Evolutionary conservation across 768 basidiomycete species (phyloP).

Genomic region (Suillus fuscotomentosus): DNA sequence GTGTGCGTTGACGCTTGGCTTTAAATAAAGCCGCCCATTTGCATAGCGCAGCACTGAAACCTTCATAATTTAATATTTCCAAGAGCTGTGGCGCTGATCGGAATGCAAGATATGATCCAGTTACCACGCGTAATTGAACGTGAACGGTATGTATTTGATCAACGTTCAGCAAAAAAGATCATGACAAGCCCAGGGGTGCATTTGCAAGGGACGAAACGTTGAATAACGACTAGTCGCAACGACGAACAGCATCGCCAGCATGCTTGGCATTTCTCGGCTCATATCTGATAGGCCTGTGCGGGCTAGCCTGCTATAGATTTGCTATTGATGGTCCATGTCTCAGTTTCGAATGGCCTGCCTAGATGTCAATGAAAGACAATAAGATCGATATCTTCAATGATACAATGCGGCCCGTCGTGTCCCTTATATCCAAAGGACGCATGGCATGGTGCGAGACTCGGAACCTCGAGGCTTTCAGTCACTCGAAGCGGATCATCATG

Average conservation of each 20-base stretch:
- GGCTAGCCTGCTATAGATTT: too few species aligned
- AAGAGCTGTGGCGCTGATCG: slow-evolving; percentile 1
- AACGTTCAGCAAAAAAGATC: background rate
- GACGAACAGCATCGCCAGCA: background rate
- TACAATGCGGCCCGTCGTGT: background rate
- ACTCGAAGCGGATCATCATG: background rate
- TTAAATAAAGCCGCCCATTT: background rate
- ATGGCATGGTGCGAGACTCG: background rate
- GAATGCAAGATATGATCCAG: background rate
- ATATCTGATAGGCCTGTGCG: background rate
- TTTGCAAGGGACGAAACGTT: background rate
- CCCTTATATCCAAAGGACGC: background rate
- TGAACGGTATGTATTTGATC: background rate
- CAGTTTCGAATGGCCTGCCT: background rate
- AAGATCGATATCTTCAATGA: background rate
- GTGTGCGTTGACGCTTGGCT: background rate
- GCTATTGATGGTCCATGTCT: background rate
- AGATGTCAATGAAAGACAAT: background rate
- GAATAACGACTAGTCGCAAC: too few species aligned
- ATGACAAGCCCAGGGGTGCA: background rate
- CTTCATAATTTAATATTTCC: background rate
- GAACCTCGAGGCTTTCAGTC: background rate
- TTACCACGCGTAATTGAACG: background rate
- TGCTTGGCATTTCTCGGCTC: background rate
- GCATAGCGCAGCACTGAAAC: background rate